Conservation (phyloP, 2,329 filamentous ascomycete species). For the Eutypella sp. region DNA sequence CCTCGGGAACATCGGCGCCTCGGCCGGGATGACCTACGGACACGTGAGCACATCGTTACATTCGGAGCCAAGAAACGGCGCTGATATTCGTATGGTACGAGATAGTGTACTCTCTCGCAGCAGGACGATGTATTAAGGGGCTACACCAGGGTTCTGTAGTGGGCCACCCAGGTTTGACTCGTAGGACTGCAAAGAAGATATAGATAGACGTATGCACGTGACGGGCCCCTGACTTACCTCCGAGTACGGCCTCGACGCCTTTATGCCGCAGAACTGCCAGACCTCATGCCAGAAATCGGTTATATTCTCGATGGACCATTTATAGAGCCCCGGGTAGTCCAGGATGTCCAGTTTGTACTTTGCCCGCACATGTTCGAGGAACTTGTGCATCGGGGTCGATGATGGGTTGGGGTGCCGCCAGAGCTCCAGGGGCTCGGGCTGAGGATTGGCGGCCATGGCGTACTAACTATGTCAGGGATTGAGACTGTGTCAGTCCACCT, state of each 20-base stretch:
- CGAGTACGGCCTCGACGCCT: slow-evolving; percentile 58
- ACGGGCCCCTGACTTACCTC: slow-evolving; percentile 41
- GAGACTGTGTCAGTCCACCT: neutral
- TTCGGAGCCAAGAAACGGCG: neutral
- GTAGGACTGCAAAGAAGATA: neutral
- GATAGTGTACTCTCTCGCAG: too few species aligned
- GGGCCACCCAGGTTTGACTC: neutral
- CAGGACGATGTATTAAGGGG: too few species aligned
- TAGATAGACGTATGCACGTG: neutral
- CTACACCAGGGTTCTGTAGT: slow-evolving; percentile 11
- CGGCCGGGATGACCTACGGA: slow-evolving; percentile 59
- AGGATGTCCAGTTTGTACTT: slow-evolving; percentile 59
- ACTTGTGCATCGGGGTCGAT: slow-evolving; percentile 66
- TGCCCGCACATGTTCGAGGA: slow-evolving; percentile 63
- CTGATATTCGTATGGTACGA: too few species aligned
- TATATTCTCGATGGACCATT: slow-evolving; percentile 78
- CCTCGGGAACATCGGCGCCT: slow-evolving; percentile 74
- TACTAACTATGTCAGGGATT: neutral
- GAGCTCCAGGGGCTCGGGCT: slow-evolving; percentile 42
- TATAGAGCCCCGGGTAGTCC: slow-evolving; percentile 70
- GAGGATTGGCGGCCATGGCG: slow-evolving; percentile 19
- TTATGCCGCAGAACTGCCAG: slow-evolving; percentile 78
- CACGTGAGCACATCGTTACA: slow-evolving; percentile 5
- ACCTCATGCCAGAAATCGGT: slow-evolving; percentile 78
- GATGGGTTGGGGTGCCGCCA: slow-evolving; percentile 67